Percentiles rank a stretch among this genome's conserved stretches.
phyloP scores from a whole-genome alignment of 1,284 basidiomycete genomes.

The Somion occarium region DNA sequence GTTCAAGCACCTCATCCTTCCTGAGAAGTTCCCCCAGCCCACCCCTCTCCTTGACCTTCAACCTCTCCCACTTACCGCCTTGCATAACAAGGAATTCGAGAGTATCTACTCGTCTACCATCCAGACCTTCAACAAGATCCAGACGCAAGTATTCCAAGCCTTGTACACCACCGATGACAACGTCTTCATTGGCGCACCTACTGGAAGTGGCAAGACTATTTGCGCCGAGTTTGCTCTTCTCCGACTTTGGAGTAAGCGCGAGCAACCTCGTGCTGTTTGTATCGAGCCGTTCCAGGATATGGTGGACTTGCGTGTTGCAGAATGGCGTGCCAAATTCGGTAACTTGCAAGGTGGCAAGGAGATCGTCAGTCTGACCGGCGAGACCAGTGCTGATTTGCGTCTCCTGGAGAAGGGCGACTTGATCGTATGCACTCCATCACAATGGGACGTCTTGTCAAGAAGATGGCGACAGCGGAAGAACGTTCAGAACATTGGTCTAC shows the following conservation, averaged over 20 bases:
- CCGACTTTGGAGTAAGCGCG: conserved; percentile 85
- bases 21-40: conserved; percentile 93
- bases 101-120: conserved; percentile 77
- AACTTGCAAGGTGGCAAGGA: conserved; percentile 85
- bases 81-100: conserved; percentile 92
- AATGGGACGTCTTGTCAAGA: conserved; percentile 97
- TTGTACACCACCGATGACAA: conserved; percentile 96
- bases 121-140: conserved; percentile 94
- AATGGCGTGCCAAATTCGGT: conserved; percentile 88
- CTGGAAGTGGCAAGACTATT: conserved; percentile 95
- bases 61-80: conserved; percentile 81
- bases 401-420: conserved; percentile 90
- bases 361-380: conserved; percentile 90
- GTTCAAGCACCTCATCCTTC: conserved; percentile 97
- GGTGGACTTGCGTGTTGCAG: conserved; percentile 85
- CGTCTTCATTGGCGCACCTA: conserved; percentile 93
- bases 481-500: conserved; percentile 87
- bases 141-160: conserved; percentile 98
- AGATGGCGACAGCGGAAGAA: conserved; percentile 97
- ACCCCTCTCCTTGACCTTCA: conserved; percentile 94
- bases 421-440: conserved; percentile 87
- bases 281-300: conserved; percentile 97
- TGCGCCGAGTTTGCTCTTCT: conserved; percentile 96
- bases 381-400: conserved; percentile 91
- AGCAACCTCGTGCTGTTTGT: conserved; percentile 87